Percentiles rank a stretch among this genome's conserved stretches.
Evolutionary conservation across 768 basidiomycete species (phyloP).

Genomic region (Sarcodon aspratus): DNA sequence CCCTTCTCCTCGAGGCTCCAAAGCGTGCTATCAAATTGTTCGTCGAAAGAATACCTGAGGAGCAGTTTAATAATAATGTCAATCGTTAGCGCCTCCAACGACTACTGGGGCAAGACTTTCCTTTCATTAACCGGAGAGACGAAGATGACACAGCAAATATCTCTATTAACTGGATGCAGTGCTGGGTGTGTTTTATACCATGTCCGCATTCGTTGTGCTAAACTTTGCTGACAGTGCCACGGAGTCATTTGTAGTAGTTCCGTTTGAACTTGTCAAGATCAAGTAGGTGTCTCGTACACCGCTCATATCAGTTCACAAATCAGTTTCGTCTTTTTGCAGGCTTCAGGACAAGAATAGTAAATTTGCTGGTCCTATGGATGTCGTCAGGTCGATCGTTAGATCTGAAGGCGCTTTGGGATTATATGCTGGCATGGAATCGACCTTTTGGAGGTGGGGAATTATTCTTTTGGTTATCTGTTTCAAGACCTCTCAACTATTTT

Average conservation of each 20-base stretch:
- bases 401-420: slow-evolving; percentile 73
- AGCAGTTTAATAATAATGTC: background rate
- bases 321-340: slow-evolving; percentile 23
- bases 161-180: slow-evolving; percentile 81
- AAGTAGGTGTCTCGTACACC: slow-evolving; percentile 28
- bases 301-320: background rate
- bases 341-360: slow-evolving; percentile 90
- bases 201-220: background rate
- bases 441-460: slow-evolving; percentile 77
- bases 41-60: slow-evolving; percentile 12
- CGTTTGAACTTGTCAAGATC: slow-evolving; percentile 93
- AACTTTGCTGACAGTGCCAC: slow-evolving; percentile 45
- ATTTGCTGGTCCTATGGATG: slow-evolving; percentile 87
- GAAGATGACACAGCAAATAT: slow-evolving; percentile 85
- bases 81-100: slow-evolving; percentile 62
- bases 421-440: slow-evolving; percentile 93
- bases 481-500: slow-evolving; percentile 1
- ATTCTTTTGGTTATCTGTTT: background rate
- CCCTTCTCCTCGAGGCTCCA: slow-evolving; percentile 90
- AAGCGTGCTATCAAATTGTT: slow-evolving; percentile 97
- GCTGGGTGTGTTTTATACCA: slow-evolving; percentile 32
- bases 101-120: slow-evolving; percentile 90
- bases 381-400: slow-evolving; percentile 66
- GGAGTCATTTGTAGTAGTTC: slow-evolving; percentile 91
- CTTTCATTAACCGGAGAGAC: slow-evolving; percentile 47